These are phyloP conservation scores for Fistulina hepatica DNA, from an alignment of 1,284 basidiomycete species.

Conservation along the genomic window DNA sequence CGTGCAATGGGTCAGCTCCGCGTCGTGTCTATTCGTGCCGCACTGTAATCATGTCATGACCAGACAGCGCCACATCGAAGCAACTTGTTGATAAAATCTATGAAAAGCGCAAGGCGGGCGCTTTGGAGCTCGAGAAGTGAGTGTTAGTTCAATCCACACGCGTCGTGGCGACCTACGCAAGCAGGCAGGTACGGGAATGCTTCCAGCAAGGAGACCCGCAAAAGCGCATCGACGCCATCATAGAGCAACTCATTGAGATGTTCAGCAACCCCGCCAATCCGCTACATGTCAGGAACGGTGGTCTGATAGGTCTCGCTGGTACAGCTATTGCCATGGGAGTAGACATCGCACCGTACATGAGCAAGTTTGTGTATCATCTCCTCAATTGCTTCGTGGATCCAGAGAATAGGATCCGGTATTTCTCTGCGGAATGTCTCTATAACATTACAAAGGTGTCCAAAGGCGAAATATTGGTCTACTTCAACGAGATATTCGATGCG, in stretches of 20 bases:
- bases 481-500: conserved; percentile 97
- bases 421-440: conserved; percentile 96
- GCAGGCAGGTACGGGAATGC: conserved; percentile 79
- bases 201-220: conserved; percentile 73
- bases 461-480: conserved; percentile 93
- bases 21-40: no score
- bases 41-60: no score
- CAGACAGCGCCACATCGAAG: conserved; percentile 57
- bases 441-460: conserved; percentile 99
- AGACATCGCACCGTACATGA: conserved; percentile 89
- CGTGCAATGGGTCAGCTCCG: no score
- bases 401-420: conserved; percentile 93
- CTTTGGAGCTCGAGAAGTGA: conserved; percentile 91
- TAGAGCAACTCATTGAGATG: conserved; percentile 92
- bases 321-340: conserved; percentile 93
- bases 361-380: conserved; percentile 83
- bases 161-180: neutral
- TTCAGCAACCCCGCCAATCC: conserved; percentile 74
- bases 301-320: conserved; percentile 92
- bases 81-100: conserved; percentile 83
- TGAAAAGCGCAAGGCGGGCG: conserved; percentile 92
- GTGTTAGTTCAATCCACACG: conserved; percentile 12
- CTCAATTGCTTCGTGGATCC: conserved; percentile 92
- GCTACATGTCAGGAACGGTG: conserved; percentile 87
- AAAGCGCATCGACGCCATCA: conserved; percentile 74